phyloP scores from a whole-genome alignment of 129 eudicot genomes.

The Oenanthe sinensis region DNA sequence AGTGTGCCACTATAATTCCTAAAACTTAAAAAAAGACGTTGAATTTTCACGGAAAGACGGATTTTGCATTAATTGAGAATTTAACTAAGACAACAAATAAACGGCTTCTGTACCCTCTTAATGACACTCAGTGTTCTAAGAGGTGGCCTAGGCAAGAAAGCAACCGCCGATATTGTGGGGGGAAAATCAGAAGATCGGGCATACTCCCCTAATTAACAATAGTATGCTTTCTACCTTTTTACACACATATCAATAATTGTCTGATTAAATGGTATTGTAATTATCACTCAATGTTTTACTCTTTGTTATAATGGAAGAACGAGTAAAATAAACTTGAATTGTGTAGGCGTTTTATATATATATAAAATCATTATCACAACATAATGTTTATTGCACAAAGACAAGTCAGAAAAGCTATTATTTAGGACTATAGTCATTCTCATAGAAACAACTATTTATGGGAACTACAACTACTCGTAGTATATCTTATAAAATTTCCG shows the following conservation, averaged over 20 bases:
- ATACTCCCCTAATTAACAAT: no score
- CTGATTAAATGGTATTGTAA: no score
- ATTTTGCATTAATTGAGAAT: neutral
- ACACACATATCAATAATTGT: no score
- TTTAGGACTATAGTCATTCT: neutral
- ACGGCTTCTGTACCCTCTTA: neutral
- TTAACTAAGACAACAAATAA: neutral
- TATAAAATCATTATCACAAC: no score
- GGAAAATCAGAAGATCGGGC: no score
- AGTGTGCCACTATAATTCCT: neutral
- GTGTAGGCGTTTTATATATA: no score
- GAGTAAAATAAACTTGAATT: no score
- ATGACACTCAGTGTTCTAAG: neutral
- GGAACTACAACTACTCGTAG: neutral
- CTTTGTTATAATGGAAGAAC: no score
- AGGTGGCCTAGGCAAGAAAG: neutral
- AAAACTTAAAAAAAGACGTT: neutral
- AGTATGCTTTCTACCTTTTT: no score
- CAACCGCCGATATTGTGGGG: no score
- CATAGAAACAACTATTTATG: neutral
- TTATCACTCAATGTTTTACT: neutral
- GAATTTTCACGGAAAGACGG: neutral
- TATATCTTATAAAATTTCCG: neutral
- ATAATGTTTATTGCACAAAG: no score
- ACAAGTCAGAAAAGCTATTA: no score